Evolutionary conservation across 2,329 filamentous ascomycete genomes (phyloP), one percentile per base, ranked within the genome.

Genomic region (Samsoniella hepiali): DNA sequence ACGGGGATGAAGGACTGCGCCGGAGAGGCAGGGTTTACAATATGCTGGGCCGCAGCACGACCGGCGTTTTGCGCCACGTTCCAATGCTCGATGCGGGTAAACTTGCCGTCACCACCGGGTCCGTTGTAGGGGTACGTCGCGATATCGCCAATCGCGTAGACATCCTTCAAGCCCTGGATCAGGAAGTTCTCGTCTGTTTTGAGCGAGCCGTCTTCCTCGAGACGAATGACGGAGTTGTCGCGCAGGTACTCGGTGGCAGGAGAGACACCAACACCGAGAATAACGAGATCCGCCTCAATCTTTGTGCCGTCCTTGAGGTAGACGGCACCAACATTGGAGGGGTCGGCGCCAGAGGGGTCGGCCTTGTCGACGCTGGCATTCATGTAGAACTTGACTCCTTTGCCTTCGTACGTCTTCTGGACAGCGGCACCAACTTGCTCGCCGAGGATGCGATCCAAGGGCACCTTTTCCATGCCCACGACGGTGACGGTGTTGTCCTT

Each of bases 61-160:
- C 95, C 95, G 1, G 91, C 83, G 72, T 98, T 97, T 73, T 98
- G 95, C 5, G 95, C 95, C 3, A 99, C 95, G 76, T 97, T 94
- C 95, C 95, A 99, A 75, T 99, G 95, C 81, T 99, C 95, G 72
- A 98, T 97, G 67, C 95, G 89, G 1, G 90, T 86, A 22, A 84
- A 82, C 51, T 82, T 82, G 66, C 91, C 91, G 17, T 89, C 83
- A 32, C 91, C 89, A 31, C 91, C 93, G 0, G 95, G 95, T 1
- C 95, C 95, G 74, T 91, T 84, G 79, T 99, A 99, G 0, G 95
- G 95, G 76, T 92, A 97, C 0, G 91, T 93, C 13, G 95, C 93
- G 66, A 99, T 98, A 74, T 99, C 95, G 59, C 94, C 94, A 65
- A 99, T 87, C 15, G 95, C 95, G 72, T 91, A 99, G 58, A 97